Base-by-base conservation (phyloP, 495 filamentous ascomycete species). In the Lindgomyces ingoldianus region DNA sequence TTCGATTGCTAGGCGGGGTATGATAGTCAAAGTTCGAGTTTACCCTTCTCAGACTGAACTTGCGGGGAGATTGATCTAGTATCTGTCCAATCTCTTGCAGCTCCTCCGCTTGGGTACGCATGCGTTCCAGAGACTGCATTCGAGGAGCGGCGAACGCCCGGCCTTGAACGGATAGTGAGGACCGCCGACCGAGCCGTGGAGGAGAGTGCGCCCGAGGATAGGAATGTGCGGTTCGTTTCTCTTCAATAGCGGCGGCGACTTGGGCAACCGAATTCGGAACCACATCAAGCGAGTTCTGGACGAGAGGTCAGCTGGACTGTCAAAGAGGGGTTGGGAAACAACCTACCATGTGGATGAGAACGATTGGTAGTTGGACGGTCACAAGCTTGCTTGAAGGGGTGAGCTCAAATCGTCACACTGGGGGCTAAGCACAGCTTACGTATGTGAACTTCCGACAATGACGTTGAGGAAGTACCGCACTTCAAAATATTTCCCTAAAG, bases 251-350 rank as follows among this genome's bases (percentile, higher is more conserved):
- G 4, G 78, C 77, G 21, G 83, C 78, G 9, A 85, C 83, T 72
- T 83, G 82, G 3, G 78, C 74, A 9, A 85, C 74, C n/a, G 81
- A 79, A 58, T 85, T 85, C 3, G 83, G 81, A 25, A 83, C 78
- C n/a, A 85, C 81, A 50, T 85, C 83, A 54, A 84, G 79, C 25
- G 83, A 83, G 69, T 84, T 84, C 78, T 81, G 39, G 33, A 27
- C 69, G 47, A 61, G 61, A 69, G 71, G 59, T 33, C 9, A 29
- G 50, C 50, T 54, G 2, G 16, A 18, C 27, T 8, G 19, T 50
- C 36, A 63, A 36, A 24, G 22, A 53, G 51, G 41, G 41, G 27
- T 36, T 26, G 4, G 44, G 51, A 51, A 50, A 45, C 9, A 29
- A 19, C 73, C 58, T 64, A 78, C 78, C 74, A 83, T 84, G 70